Conservation (phyloP, 1,284 basidiomycete species). For the Trametes pubescens region DNA sequence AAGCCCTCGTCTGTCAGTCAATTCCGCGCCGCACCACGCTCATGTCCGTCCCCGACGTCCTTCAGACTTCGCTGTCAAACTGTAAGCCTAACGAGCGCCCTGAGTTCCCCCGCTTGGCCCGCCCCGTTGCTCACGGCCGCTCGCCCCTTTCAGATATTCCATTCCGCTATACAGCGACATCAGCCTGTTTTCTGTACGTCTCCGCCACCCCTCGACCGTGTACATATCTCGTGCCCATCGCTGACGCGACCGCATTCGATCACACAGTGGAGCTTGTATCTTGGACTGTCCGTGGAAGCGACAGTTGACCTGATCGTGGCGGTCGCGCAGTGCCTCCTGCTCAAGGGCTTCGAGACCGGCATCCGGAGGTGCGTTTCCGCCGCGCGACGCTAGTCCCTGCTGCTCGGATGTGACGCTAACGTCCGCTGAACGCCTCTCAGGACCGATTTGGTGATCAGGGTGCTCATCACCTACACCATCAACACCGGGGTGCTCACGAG, state of each 20-base stretch:
- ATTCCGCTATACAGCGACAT: conserved; percentile 26
- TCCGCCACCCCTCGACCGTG: background rate
- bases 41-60: background rate
- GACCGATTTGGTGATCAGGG: conserved; percentile 27
- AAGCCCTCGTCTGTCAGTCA: conserved; percentile 4
- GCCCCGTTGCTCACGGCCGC: background rate
- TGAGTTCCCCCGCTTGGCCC: background rate
- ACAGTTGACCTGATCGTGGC: conserved; percentile 34
- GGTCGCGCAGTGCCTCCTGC: conserved; percentile 31
- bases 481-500: conserved; percentile 37
- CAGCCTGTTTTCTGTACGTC: conserved; percentile 29
- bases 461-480: conserved; percentile 34
- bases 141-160: conserved; percentile 14
- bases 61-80: conserved; percentile 32
- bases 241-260: too few species aligned
- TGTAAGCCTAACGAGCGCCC: conserved; percentile 21
- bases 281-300: conserved; percentile 33
- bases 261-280: conserved; percentile 35
- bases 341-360: conserved; percentile 34
- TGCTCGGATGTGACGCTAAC: background rate
- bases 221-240: background rate
- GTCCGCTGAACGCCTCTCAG: conserved; percentile 2
- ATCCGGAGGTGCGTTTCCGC: conserved; percentile 30
- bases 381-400: background rate
- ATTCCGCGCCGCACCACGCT: background rate